Evolutionary conservation across 345 rosid genomes (phyloP).

Genomic region (Clausena lansium): DNA sequence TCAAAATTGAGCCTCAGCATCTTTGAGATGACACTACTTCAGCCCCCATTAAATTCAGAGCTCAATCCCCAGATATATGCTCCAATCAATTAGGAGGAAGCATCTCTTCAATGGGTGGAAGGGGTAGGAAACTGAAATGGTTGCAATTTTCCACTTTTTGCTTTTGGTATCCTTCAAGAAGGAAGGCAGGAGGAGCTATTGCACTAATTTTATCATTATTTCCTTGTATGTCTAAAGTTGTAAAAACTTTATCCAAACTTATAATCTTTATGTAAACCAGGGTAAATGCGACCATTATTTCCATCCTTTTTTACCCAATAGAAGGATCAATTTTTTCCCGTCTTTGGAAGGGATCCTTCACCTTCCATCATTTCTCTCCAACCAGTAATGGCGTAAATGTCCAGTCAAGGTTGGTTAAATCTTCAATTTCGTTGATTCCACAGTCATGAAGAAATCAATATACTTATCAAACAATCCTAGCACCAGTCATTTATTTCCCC

Average conservation of each 20-base stretch:
- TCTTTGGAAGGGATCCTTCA: background rate
- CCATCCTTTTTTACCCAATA: background rate
- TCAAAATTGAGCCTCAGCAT: background rate
- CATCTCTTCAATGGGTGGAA: background rate
- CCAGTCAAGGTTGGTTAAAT: background rate
- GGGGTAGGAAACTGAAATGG: background rate
- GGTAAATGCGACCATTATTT: background rate
- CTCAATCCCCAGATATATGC: no score
- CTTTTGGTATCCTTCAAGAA: background rate
- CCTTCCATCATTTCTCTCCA: no score
- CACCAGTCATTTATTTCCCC: background rate
- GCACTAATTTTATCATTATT: background rate
- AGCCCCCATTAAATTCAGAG: background rate
- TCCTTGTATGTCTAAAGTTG: background rate
- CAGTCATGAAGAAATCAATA: background rate
- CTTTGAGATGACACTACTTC: no score
- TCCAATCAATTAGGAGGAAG: background rate
- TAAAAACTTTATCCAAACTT: background rate
- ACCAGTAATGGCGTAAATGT: no score
- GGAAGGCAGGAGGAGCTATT: background rate
- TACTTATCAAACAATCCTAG: background rate
- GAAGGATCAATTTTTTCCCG: background rate
- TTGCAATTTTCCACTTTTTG: background rate
- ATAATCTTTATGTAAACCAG: background rate
- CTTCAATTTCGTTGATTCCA: background rate